Conservation (phyloP, 2,329 filamentous ascomycete species). For the Clarireedia hainanense region DNA sequence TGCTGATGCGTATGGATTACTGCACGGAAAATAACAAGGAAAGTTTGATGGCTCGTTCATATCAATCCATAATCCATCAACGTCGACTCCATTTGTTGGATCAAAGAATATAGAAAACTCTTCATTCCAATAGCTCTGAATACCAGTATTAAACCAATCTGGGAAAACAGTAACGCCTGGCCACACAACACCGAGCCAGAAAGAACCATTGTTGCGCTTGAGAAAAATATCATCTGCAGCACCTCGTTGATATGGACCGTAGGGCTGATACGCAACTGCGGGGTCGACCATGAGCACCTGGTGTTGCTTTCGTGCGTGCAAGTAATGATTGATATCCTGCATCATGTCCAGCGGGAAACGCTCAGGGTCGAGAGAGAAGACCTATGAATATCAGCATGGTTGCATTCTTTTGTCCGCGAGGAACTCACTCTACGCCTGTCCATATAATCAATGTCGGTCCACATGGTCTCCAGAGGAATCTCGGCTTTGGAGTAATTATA, state of each 20-base stretch:
- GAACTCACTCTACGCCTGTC: conserved; percentile 36
- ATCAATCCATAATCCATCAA: conserved; percentile 74
- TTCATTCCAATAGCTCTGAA: conserved; percentile 60
- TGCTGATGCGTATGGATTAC: conserved; percentile 34
- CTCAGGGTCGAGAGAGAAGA: conserved; percentile 59
- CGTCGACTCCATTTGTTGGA: conserved; percentile 56
- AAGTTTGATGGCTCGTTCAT: conserved; percentile 52
- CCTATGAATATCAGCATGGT: conserved; percentile 13
- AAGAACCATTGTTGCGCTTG: conserved; percentile 51
- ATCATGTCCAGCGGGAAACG: conserved; percentile 55
- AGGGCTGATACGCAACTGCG: conserved; percentile 45
- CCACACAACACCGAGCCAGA: conserved; percentile 64
- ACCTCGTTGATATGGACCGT: conserved; percentile 45
- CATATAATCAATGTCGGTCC: conserved; percentile 60
- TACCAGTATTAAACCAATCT: conserved; percentile 66
- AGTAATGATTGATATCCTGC: conserved; percentile 55
- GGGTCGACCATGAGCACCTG: conserved; percentile 77
- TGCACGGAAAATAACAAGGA: conserved; percentile 47
- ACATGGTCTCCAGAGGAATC: conserved; percentile 64
- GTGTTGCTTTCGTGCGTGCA: conserved; percentile 60
- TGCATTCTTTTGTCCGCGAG: no score
- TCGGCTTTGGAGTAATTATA: conserved; percentile 57
- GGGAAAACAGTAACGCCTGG: conserved; percentile 65
- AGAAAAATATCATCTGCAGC: conserved; percentile 41
- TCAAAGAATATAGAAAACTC: conserved; percentile 61